phyloP scores from a whole-genome alignment of 2,329 filamentous ascomycete genomes.

The Setomelanomma holmii region DNA sequence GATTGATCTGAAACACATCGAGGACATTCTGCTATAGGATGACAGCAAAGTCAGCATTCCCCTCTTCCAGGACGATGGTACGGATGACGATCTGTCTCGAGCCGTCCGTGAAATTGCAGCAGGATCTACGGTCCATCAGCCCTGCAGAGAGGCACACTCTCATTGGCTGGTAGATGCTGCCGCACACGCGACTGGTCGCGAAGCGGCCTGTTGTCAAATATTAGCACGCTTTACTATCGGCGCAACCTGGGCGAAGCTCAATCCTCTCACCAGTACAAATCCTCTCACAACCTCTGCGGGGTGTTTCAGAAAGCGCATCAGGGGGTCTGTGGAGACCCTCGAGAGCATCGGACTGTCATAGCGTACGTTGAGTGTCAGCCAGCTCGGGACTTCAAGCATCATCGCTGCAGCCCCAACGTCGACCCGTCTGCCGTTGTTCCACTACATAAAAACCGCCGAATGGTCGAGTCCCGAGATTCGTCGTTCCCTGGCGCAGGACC shows the following conservation, averaged over 20 bases:
- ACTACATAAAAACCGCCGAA: not conserved
- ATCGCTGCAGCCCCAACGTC: not conserved
- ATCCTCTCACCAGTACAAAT: no score
- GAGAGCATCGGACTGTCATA: not conserved
- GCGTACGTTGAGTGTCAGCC: not conserved
- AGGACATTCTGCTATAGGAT: no score
- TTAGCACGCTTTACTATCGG: not conserved
- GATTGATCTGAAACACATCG: no score
- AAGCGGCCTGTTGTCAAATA: slow-evolving; percentile 11
- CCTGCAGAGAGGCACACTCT: slow-evolving; percentile 11
- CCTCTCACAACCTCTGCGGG: not conserved
- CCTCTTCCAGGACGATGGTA: slow-evolving; percentile 6
- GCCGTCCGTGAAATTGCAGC: slow-evolving; percentile 28
- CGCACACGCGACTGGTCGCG: slow-evolving; percentile 15
- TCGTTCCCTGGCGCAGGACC: not conserved
- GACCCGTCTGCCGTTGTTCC: not conserved
- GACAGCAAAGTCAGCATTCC: no score
- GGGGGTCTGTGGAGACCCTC: not conserved
- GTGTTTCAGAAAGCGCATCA: slow-evolving; percentile 4
- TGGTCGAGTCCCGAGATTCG: not conserved
- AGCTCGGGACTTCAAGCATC: not conserved
- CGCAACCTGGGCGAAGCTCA: no score
- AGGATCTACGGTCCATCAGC: slow-evolving; percentile 27
- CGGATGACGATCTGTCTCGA: slow-evolving; percentile 20
- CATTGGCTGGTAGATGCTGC: slow-evolving; percentile 10